A percentile compares a stretch with the other conserved stretches of the same genome.
Conservation (phyloP, 2,329 filamentous ascomycete species). For the Pseudocercospora eumusae region DNA sequence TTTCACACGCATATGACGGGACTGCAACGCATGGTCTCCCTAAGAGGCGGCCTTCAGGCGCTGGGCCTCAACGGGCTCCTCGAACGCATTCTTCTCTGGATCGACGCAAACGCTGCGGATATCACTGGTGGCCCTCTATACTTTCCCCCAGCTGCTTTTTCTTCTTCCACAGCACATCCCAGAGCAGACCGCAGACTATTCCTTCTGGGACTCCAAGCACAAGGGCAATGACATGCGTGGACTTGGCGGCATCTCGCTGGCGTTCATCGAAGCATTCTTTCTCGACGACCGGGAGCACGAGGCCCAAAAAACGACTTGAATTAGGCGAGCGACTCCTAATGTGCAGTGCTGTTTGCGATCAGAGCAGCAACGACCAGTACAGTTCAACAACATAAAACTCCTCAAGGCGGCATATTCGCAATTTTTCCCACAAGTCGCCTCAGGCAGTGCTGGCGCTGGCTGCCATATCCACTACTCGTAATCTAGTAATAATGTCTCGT, state of each 20-base stretch:
- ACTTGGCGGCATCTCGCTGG: background rate
- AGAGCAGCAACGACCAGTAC: background rate
- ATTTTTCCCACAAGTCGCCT: conserved; percentile 3
- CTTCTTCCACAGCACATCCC: conserved; percentile 25
- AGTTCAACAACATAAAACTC: background rate
- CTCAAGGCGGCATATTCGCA: background rate
- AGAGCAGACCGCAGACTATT: conserved; percentile 26
- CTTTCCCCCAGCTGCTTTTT: conserved; percentile 31
- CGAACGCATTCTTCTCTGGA: conserved; percentile 52
- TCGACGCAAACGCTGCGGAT: conserved; percentile 44
- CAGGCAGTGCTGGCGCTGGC: conserved; percentile 24
- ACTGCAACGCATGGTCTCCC: conserved; percentile 46
- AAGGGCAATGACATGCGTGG: conserved; percentile 6
- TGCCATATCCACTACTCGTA: conserved; percentile 17
- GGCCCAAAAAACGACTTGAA: background rate
- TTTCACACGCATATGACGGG: conserved; percentile 54
- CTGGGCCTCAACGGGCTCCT: conserved; percentile 52
- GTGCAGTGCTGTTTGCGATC: background rate
- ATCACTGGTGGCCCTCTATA: conserved; percentile 34
- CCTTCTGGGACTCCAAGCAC: conserved; percentile 21
- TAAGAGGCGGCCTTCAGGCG: conserved; percentile 49
- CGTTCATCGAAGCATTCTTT: too few relatives aligned
- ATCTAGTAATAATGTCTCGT: conserved; percentile 21
- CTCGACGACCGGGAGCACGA: background rate
- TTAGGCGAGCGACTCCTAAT: background rate